Evolutionary conservation across 352 stramenopile genomes (phyloP), one percentile per base, ranked within the genome.

Genomic region (Aphanomyces invadans): DNA sequence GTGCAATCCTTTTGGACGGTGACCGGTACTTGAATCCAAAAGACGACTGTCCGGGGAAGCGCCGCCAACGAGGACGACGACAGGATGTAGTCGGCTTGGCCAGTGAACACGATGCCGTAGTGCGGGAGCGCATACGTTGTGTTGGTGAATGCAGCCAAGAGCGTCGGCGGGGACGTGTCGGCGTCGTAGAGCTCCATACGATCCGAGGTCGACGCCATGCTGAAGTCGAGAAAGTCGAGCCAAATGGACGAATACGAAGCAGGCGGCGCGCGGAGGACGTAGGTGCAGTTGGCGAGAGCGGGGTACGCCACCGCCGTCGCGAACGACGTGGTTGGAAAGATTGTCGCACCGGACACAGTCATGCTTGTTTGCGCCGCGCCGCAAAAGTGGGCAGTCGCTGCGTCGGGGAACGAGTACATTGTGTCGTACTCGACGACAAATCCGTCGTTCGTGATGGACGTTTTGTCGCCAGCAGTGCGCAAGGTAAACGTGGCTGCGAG

Each of bases 341-440:
- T 25, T 10, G 32, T 21, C 25, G 15, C 29, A 48, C 39, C 32
- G 2, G 11, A n/a, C 1, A 38, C 5, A 26, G 25, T 4, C 28
- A 33, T 12, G 15, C 36, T 3, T 28, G 60, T 39, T 17, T 9
- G 19, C 15, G 42, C 33, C 11, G 60, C 21, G 1, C 3, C 17
- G 32, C 60, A 67, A 28, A 67, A 67, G 54, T 67, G 60, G 12
- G 17, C 3, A 7, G 29, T 67, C 4, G 26, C n/a, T 0, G 19
- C 26, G 3, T 46, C 29, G 2, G 42, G 5, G 28, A 67, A 67
- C 12, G 42, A 23, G 15, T 44, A 57, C 45, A 25, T 3, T 1
- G 60, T 67, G 36, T 57, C 42, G 49, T 57, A 67, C 32, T 55
- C 42, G 3, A 67, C 7, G 1, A 67, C 60, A 49, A 67, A 67